These are phyloP conservation scores for Rhizomucor miehei DNA, from an alignment of 371 early-diverging fungal species.

Conservation along the genomic window DNA sequence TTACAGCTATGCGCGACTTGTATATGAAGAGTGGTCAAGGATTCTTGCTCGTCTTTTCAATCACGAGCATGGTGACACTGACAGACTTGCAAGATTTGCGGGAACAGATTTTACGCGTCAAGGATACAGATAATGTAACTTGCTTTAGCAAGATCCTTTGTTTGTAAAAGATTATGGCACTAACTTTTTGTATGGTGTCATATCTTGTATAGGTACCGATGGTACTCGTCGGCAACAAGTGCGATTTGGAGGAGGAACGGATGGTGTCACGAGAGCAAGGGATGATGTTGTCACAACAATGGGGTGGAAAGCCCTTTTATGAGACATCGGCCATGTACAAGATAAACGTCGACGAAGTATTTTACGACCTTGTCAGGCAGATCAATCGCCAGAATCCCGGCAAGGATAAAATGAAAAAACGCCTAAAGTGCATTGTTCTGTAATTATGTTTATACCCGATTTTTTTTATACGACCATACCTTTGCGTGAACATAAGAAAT, in stretches of 20 bases:
- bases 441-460: background rate
- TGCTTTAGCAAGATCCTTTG: too few species aligned
- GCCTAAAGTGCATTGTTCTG: slow-evolving; percentile 14
- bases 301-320: slow-evolving; percentile 76
- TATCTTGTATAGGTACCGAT: slow-evolving; percentile 69
- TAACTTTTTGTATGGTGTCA: too few species aligned
- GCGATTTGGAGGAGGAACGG: slow-evolving; percentile 80
- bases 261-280: slow-evolving; percentile 74
- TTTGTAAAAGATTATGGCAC: too few species aligned
- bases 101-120: slow-evolving; percentile 81
- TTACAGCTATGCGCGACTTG: slow-evolving; percentile 91
- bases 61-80: slow-evolving; percentile 80
- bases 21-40: slow-evolving; percentile 93
- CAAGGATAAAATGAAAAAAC: slow-evolving; percentile 12
- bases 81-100: slow-evolving; percentile 76
- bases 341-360: slow-evolving; percentile 80
- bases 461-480: background rate
- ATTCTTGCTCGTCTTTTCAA: slow-evolving; percentile 85
- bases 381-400: slow-evolving; percentile 47
- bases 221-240: slow-evolving; percentile 86
- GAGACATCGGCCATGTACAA: slow-evolving; percentile 86
- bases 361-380: slow-evolving; percentile 59
- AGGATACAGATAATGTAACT: slow-evolving; percentile 74
- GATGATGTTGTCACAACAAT: slow-evolving; percentile 57
- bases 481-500: too few species aligned